Conservation (phyloP, 176 grass and related monocot species). For the Carex littledalei region DNA sequence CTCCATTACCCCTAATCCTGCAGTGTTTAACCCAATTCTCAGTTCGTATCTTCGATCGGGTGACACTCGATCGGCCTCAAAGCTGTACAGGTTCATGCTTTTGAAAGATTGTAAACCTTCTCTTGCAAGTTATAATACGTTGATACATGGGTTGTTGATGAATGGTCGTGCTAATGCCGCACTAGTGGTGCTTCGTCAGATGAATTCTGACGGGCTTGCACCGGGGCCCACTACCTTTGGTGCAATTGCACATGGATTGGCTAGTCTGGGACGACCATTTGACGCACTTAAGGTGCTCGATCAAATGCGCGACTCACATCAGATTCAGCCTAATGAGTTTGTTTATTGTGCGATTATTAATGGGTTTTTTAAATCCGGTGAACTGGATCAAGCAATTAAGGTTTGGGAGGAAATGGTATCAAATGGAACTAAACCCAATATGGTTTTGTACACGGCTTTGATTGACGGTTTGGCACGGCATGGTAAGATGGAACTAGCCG, state of each 20-base stretch:
- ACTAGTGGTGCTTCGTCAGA: slow-evolving; percentile 39
- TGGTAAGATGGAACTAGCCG: slow-evolving; percentile 51
- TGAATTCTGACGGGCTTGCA: slow-evolving; percentile 40
- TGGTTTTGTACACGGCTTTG: slow-evolving; percentile 68
- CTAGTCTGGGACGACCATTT: slow-evolving; percentile 44
- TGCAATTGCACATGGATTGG: slow-evolving; percentile 64
- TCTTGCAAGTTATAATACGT: slow-evolving; percentile 59
- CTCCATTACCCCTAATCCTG: slow-evolving; percentile 33
- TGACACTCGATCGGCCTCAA: slow-evolving; percentile 43
- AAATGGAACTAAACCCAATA: slow-evolving; percentile 35
- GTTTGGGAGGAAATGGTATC: slow-evolving; percentile 60
- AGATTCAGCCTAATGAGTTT: slow-evolving; percentile 53
- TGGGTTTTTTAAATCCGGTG: slow-evolving; percentile 54
- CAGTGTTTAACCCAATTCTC: slow-evolving; percentile 77
- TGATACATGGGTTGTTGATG: slow-evolving; percentile 64
- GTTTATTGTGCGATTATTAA: slow-evolving; percentile 64
- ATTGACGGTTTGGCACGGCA: slow-evolving; percentile 58
- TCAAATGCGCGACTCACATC: slow-evolving; percentile 40
- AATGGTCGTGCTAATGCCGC: slow-evolving; percentile 37
- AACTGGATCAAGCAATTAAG: slow-evolving; percentile 40
- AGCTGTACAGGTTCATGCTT: slow-evolving; percentile 71
- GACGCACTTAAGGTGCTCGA: slow-evolving; percentile 63
- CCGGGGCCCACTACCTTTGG: slow-evolving; percentile 61
- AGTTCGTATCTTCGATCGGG: slow-evolving; percentile 46
- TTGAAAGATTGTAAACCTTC: slow-evolving; percentile 61